Evolutionary conservation across 495 filamentous ascomycete genomes (phyloP), one percentile per base, ranked within the genome.

Genomic region (Lepraria neglecta): DNA sequence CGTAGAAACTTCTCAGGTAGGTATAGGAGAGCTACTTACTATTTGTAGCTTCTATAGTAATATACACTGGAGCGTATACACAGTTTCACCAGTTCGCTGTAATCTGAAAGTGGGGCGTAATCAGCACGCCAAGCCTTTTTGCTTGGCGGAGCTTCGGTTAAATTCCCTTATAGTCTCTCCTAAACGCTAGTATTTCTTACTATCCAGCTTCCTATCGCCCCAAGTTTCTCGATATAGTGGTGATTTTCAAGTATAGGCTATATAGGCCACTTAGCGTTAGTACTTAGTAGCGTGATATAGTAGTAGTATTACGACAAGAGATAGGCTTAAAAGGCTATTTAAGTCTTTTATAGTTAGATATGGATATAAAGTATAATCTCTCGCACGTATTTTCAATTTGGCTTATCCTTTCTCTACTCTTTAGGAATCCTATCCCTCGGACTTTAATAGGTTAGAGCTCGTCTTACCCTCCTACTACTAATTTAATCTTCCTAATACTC

Each of bases 41-140:
- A 24, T 24, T 24, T 24, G 24, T 24, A 2, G 24, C 24, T 24
- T 24, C 24, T 24, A 2, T 24, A 24, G 24, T 24, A 24, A 24
- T 2, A 24, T 24, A 2, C 24, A 24, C 24, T 24, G 24, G 24
- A 24, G 45, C 45, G 45, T 10, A 47, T 47, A 47, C 45, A 47
- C 45, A 47, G 45, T 47, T 47, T 47, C 45, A 47, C 47, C 21
- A 50, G 47, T 27, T 50, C 47, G 47, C 47, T 50, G 47, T 50
- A 24, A 50, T 10, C 28, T 50, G 47, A 50, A 50, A 50, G 47
- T 50, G 19, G 47, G 47, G 47, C 47, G 47, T 10, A 27, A 50
- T 50, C 47, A 50, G 47, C 47, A 28, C 47, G 47, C 47, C 47
- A 50, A 50, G 33, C 6, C 4, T 35, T 35, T 35, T 35, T 35